Evolutionary conservation across 768 basidiomycete genomes (phyloP).

Genomic region (Russula virescens): DNA sequence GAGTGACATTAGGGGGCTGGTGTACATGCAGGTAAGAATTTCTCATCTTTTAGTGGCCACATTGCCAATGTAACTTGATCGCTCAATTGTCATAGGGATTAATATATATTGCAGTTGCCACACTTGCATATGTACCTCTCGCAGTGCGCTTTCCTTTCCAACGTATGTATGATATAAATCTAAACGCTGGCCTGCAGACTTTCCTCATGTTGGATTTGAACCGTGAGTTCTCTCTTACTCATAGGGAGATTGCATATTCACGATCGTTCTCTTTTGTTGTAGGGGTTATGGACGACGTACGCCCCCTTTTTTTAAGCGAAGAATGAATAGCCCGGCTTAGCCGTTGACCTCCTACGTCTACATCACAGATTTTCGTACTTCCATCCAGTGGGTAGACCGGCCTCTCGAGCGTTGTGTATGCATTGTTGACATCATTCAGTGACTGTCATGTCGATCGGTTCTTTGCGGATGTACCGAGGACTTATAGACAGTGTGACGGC

Average conservation of each 20-base stretch:
- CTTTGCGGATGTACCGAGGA: too few relatives aligned
- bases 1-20: too few relatives aligned
- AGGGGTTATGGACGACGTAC: constrained; percentile 2
- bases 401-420: too few relatives aligned
- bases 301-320: neutral
- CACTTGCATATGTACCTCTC: neutral
- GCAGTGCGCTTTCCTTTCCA: neutral
- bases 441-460: too few relatives aligned
- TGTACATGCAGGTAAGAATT: too few relatives aligned
- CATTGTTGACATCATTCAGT: too few relatives aligned
- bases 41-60: neutral
- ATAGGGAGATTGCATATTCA: neutral
- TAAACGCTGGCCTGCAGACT: neutral
- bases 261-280: neutral
- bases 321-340: neutral
- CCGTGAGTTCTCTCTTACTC: neutral
- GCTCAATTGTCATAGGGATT: neutral
- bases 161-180: neutral
- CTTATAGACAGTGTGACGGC: too few relatives aligned
- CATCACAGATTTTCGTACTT: neutral
- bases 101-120: neutral
- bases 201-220: constrained; percentile 10
- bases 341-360: neutral
- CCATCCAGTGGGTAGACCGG: neutral
- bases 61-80: neutral